A percentile compares a stretch with the other conserved stretches of the same genome.
phyloP scores from a whole-genome alignment of 177 flowering plant genomes.

The Vitis hybrid region DNA sequence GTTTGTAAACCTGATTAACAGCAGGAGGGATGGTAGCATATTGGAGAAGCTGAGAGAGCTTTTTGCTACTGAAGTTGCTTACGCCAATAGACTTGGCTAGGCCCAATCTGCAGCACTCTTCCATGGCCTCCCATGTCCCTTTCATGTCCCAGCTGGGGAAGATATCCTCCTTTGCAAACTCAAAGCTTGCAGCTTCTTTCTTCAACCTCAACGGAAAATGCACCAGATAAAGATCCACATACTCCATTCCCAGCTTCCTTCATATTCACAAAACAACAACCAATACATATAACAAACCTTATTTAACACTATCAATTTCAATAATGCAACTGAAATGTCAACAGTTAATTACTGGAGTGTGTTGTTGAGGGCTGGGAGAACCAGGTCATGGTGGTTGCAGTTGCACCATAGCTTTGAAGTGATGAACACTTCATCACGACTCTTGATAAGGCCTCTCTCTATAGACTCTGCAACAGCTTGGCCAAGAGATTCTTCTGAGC shows the following conservation, averaged over 20 bases:
- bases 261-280: neutral
- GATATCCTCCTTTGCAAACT: conserved; percentile 8
- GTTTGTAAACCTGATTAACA: conserved; percentile 28
- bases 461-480: no score
- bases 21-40: conserved; percentile 29
- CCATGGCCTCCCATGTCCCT: conserved; percentile 42
- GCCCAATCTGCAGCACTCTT: conserved; percentile 33
- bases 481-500: no score
- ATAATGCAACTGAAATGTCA: no score
- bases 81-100: conserved; percentile 41
- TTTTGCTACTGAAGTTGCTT: conserved; percentile 36
- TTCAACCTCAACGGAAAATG: conserved; percentile 30
- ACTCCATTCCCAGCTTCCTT: conserved; percentile 28
- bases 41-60: conserved; percentile 16
- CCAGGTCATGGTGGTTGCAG: conserved; percentile 7
- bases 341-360: conserved; percentile 7
- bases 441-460: neutral
- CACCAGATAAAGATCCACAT: conserved; percentile 36
- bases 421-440: conserved; percentile 11
- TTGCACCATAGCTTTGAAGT: conserved; percentile 21
- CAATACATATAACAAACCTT: no score
- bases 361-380: conserved; percentile 14
- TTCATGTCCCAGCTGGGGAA: conserved; percentile 23
- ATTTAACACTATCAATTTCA: no score
- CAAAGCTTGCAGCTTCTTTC: neutral